Conservation (phyloP, 208 protist species). For the Trypanosoma conorhini region DNA sequence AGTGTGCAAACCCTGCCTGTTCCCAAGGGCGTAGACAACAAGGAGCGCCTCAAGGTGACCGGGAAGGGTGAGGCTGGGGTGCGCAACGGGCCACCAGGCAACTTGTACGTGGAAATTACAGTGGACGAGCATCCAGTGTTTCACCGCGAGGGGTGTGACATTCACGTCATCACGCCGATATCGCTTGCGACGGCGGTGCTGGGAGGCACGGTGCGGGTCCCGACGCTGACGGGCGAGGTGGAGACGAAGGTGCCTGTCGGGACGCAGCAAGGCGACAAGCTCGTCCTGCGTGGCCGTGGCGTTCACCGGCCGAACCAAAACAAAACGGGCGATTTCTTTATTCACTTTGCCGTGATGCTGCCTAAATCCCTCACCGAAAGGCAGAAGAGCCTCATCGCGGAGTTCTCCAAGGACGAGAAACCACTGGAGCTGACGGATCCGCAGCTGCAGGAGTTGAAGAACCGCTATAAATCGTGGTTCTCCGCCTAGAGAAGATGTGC, state of each 20-base stretch:
- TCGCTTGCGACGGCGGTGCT: slow-evolving; percentile 77
- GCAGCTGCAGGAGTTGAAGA: slow-evolving; percentile 84
- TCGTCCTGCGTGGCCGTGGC: slow-evolving; percentile 82
- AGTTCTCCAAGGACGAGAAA: slow-evolving; percentile 87
- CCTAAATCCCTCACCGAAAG: slow-evolving; percentile 80
- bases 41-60: slow-evolving; percentile 85
- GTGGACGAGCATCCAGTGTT: slow-evolving; percentile 90
- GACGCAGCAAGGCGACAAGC: slow-evolving; percentile 90
- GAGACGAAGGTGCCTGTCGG: slow-evolving; percentile 84
- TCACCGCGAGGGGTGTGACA: slow-evolving; percentile 82
- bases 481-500: slow-evolving; percentile 28
- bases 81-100: slow-evolving; percentile 85
- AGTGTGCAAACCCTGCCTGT: slow-evolving; percentile 87
- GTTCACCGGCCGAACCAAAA: slow-evolving; percentile 86
- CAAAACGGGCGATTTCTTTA: slow-evolving; percentile 85
- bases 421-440: slow-evolving; percentile 68
- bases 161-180: slow-evolving; percentile 83
- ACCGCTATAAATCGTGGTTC: slow-evolving; percentile 84
- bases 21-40: slow-evolving; percentile 88
- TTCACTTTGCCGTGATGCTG: slow-evolving; percentile 88
- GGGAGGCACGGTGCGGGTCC: slow-evolving; percentile 74
- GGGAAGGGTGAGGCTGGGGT: slow-evolving; percentile 89
- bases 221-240: slow-evolving; percentile 82
- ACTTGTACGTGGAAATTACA: slow-evolving; percentile 88
- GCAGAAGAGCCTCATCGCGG: slow-evolving; percentile 77